phyloP scores from a whole-genome alignment of 345 rosid species.

The Moringa oleifera region DNA sequence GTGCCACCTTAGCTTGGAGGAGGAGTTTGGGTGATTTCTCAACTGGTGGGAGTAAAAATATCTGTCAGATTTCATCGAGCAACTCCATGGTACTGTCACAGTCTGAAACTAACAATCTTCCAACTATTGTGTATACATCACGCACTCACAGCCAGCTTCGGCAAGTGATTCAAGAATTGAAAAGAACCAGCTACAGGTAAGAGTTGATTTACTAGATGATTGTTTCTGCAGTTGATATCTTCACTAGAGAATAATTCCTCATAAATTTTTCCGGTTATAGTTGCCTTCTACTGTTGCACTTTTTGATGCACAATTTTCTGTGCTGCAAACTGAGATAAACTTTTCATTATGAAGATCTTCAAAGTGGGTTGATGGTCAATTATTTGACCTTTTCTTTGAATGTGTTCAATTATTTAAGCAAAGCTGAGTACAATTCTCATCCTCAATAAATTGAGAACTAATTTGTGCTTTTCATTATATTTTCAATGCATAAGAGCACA shows the following conservation, averaged over 20 bases:
- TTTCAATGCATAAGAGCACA: too few species aligned
- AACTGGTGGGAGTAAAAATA: slow-evolving; percentile 40
- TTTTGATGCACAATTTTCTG: neutral
- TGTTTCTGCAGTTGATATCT: slow-evolving; percentile 6
- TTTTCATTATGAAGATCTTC: neutral
- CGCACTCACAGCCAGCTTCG: slow-evolving; percentile 97
- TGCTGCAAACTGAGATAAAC: neutral
- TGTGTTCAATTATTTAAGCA: too few species aligned
- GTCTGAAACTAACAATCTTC: slow-evolving; percentile 33
- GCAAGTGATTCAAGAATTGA: slow-evolving; percentile 86
- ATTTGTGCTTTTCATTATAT: too few species aligned
- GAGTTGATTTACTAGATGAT: slow-evolving; percentile 8
- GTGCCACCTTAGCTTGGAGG: slow-evolving; percentile 99
- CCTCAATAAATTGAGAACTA: too few species aligned
- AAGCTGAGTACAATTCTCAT: too few species aligned
- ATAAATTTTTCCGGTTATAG: neutral
- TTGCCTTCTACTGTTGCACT: neutral
- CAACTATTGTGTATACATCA: slow-evolving; percentile 79
- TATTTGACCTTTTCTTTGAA: neutral
- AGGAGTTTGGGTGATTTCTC: slow-evolving; percentile 76
- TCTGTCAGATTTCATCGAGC: slow-evolving; percentile 23
- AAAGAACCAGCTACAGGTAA: slow-evolving; percentile 86
- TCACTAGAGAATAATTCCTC: neutral
- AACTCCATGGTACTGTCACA: slow-evolving; percentile 23
- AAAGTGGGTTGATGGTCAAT: neutral